Evolutionary conservation across 176 grass and related monocot species (phyloP).

Genomic region (Elymus sibiricus): DNA sequence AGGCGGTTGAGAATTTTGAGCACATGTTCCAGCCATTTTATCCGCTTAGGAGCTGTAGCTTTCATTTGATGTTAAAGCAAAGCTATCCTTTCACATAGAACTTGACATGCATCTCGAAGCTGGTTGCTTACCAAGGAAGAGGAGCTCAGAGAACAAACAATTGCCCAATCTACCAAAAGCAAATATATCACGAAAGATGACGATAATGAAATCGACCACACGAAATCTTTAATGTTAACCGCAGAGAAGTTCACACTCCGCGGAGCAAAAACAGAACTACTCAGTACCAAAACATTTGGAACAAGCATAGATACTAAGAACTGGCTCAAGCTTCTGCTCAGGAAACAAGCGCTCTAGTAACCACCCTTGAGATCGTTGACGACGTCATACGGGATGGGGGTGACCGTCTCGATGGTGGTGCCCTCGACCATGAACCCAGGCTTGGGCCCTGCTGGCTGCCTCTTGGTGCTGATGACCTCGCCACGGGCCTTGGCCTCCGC

Average conservation of each 20-base stretch:
- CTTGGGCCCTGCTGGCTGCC: slow-evolving; percentile 69
- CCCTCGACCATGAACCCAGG: slow-evolving; percentile 93
- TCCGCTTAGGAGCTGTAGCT: too few relatives aligned
- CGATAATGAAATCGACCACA: background rate
- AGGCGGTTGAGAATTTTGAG: too few relatives aligned
- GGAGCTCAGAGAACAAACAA: too few relatives aligned
- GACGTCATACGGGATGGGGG: slow-evolving; percentile 92
- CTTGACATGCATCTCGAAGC: too few relatives aligned
- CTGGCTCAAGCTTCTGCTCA: background rate
- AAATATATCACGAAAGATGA: background rate
- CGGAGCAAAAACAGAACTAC: slow-evolving; percentile 29
- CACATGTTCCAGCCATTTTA: too few relatives aligned
- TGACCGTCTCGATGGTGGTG: slow-evolving; percentile 69
- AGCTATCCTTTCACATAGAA: too few relatives aligned
- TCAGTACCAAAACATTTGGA: slow-evolving; percentile 28
- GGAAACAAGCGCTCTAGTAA: slow-evolving; percentile 53
- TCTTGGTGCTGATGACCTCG: slow-evolving; percentile 93
- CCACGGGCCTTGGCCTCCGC: slow-evolving; percentile 69
- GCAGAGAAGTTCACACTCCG: slow-evolving; percentile 33
- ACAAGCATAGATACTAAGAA: slow-evolving; percentile 28
- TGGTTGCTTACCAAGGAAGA: too few relatives aligned
- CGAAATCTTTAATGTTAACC: slow-evolving; percentile 39
- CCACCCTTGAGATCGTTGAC: slow-evolving; percentile 98
- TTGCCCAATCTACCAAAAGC: too few relatives aligned
- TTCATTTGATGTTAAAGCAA: too few relatives aligned